phyloP scores from a whole-genome alignment of 2,329 filamentous ascomycete genomes.

The Metarhizium guizhouense region DNA sequence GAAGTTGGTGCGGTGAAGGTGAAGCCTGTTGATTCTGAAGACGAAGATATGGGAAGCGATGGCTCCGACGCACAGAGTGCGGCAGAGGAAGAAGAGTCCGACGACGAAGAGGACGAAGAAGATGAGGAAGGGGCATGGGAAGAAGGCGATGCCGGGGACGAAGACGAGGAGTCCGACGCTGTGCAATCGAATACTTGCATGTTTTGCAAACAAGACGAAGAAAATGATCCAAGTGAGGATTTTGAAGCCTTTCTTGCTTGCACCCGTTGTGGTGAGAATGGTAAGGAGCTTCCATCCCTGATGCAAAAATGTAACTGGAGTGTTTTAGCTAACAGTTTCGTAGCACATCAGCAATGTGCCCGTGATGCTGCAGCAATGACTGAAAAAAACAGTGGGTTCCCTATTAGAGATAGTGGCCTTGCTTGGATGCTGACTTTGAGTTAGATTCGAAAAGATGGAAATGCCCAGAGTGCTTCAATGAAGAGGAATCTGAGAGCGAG shows the following conservation, averaged over 20 bases:
- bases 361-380: conserved; percentile 47
- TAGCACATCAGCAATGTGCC: conserved; percentile 88
- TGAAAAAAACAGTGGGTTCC: conserved; percentile 21
- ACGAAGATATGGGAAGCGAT: conserved; percentile 39
- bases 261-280: conserved; percentile 68
- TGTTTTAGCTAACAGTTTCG: conserved; percentile 31
- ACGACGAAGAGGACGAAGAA: conserved; percentile 38
- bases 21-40: conserved; percentile 37
- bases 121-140: conserved; percentile 16
- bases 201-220: conserved; percentile 76
- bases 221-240: conserved; percentile 72
- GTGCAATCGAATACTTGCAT: conserved; percentile 39
- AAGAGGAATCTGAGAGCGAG: conserved; percentile 14
- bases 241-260: conserved; percentile 75
- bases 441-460: conserved; percentile 38
- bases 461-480: conserved; percentile 39
- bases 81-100: conserved; percentile 44
- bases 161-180: conserved; percentile 9
- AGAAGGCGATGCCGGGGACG: conserved; percentile 7
- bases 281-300: conserved; percentile 43
- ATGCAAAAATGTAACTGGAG: conserved; percentile 8
- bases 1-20: conserved; percentile 50
- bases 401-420: neutral
- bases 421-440: conserved; percentile 13
- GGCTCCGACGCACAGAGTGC: conserved; percentile 37